Evolutionary conservation across 2,329 filamentous ascomycete species (phyloP).

Genomic region (Teratosphaeria viscida): DNA sequence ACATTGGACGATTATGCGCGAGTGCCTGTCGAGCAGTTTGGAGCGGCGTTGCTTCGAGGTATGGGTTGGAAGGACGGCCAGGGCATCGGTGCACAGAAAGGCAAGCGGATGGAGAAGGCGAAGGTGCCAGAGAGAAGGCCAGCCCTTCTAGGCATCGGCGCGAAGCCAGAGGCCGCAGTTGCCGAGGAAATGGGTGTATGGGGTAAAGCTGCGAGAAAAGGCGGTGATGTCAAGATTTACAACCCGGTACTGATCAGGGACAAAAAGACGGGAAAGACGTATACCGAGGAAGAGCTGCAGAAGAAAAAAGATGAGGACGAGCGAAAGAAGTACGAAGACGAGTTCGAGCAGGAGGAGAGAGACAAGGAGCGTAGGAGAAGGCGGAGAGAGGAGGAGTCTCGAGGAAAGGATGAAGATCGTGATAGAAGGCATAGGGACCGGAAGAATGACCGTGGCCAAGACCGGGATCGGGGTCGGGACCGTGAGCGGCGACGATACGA

Average conservation of each 20-base stretch:
- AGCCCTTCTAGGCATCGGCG: conserved; percentile 77
- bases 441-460: conserved; percentile 10
- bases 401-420: not conserved
- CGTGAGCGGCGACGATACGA: conserved; percentile 11
- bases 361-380: conserved; percentile 24
- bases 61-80: conserved; percentile 86
- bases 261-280: conserved; percentile 50
- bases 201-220: conserved; percentile 53
- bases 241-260: conserved; percentile 53
- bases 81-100: conserved; percentile 44
- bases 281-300: conserved; percentile 53
- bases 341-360: conserved; percentile 30
- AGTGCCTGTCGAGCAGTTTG: conserved; percentile 90
- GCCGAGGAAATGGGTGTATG: conserved; percentile 67
- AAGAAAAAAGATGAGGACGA: conserved; percentile 33
- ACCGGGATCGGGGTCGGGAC: conserved; percentile 10
- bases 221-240: conserved; percentile 46
- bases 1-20: conserved; percentile 76
- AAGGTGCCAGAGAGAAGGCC: conserved; percentile 60
- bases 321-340: conserved; percentile 35
- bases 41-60: conserved; percentile 74
- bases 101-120: conserved; percentile 38
- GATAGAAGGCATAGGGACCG: conserved; percentile 5
- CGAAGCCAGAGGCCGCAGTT: conserved; percentile 59
- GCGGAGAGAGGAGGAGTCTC: conserved; percentile 6